Evolutionary conservation across 192 early-diverging fungal species (phyloP).

Genomic region (Chytriomyces confervae): DNA sequence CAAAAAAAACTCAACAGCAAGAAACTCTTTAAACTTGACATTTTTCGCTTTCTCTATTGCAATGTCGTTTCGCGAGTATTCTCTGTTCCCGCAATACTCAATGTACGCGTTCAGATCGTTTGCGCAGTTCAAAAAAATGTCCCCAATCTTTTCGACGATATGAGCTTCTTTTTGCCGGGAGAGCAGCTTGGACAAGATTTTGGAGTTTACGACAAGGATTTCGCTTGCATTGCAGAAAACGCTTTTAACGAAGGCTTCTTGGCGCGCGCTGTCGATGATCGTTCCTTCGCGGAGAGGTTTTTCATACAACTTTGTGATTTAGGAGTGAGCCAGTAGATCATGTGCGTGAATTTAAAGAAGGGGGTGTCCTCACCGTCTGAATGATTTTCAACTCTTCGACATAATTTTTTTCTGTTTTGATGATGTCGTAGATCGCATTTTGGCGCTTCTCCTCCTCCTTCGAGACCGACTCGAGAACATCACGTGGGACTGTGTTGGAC

Average conservation of each 20-base stretch:
- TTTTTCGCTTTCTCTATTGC: slow-evolving; percentile 80
- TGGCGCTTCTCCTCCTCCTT: slow-evolving; percentile 85
- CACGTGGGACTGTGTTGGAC: slow-evolving; percentile 80
- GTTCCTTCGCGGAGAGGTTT: slow-evolving; percentile 54
- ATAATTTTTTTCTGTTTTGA: slow-evolving; percentile 91
- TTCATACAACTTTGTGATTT: slow-evolving; percentile 34
- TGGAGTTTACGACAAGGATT: slow-evolving; percentile 46
- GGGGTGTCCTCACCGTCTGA: slow-evolving; percentile 53
- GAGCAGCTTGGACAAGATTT: slow-evolving; percentile 42
- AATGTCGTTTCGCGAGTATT: slow-evolving; percentile 80
- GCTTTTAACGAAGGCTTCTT: slow-evolving; percentile 73
- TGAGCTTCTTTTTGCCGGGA: slow-evolving; percentile 57
- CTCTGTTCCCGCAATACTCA: slow-evolving; percentile 85
- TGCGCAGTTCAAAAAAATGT: slow-evolving; percentile 78
- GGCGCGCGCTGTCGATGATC: slow-evolving; percentile 66
- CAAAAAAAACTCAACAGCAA: slow-evolving; percentile 57
- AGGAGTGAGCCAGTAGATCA: background rate
- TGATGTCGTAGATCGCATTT: slow-evolving; percentile 91
- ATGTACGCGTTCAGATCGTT: slow-evolving; percentile 78
- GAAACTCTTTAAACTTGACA: slow-evolving; percentile 71
- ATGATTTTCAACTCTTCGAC: slow-evolving; percentile 84
- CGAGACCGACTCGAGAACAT: slow-evolving; percentile 72
- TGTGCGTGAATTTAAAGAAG: background rate
- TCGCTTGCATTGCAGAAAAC: slow-evolving; percentile 56
- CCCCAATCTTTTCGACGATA: slow-evolving; percentile 85